phyloP scores from a whole-genome alignment of 2,329 filamentous ascomycete species.

The Pseudogymnoascus sp. region DNA sequence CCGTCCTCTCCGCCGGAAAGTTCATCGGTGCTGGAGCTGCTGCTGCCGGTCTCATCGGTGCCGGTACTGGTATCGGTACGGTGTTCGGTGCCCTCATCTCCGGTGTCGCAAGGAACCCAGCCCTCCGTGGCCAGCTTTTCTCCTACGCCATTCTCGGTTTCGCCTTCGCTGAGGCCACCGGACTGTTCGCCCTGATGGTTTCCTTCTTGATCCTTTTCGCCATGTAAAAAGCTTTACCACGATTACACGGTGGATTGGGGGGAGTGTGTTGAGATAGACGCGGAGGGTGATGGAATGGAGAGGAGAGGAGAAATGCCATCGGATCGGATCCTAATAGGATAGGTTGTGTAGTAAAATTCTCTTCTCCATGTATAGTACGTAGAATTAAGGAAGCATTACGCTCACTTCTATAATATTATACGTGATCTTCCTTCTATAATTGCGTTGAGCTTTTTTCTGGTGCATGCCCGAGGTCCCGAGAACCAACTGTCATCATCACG shows the following conservation, averaged over 20 bases:
- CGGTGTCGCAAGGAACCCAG: constrained; percentile 48
- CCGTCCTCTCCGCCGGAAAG: constrained; percentile 21
- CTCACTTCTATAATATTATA: constrained; percentile 10
- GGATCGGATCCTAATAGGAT: constrained; percentile 9
- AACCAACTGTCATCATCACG: neutral
- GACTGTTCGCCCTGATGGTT: constrained; percentile 47
- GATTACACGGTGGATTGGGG: constrained; percentile 4
- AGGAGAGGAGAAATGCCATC: constrained; percentile 9
- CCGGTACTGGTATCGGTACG: constrained; percentile 38
- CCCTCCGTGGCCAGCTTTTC: constrained; percentile 49
- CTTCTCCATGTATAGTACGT: constrained; percentile 9
- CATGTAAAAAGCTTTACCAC: constrained; percentile 7
- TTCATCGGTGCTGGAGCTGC: constrained; percentile 22
- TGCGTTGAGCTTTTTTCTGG: neutral
- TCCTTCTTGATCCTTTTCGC: constrained; percentile 23
- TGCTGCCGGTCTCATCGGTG: constrained; percentile 26
- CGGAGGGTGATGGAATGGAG: constrained; percentile 8
- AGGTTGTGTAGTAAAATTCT: constrained; percentile 9
- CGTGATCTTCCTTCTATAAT: constrained; percentile 8
- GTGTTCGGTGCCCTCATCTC: constrained; percentile 47
- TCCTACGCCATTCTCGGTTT: constrained; percentile 57
- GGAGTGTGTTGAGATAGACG: neutral
- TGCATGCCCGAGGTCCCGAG: neutral
- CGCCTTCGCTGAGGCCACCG: constrained; percentile 55
- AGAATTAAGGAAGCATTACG: constrained; percentile 9